Evolutionary conservation across 345 rosid genomes (phyloP).

Genomic region (Euphorbia lathyris): DNA sequence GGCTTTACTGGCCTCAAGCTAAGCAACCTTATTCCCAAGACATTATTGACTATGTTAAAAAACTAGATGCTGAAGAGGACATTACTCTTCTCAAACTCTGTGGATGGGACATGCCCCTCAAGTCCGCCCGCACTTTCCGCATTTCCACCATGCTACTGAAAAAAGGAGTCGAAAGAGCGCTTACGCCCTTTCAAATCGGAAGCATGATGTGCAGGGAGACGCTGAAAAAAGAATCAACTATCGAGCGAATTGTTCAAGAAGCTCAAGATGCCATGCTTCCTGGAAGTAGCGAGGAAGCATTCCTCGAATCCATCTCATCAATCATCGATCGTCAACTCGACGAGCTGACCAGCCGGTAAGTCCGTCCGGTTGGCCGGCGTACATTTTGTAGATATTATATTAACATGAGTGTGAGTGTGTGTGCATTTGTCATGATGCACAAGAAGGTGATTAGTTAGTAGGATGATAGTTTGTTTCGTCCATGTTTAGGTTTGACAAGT

Average conservation of each 20-base stretch:
- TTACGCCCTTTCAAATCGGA: conserved; percentile 67
- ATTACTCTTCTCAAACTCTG: conserved; percentile 56
- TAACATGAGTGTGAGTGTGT: neutral
- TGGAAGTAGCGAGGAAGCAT: conserved; percentile 51
- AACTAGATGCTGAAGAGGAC: conserved; percentile 62
- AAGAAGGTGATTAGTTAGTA: neutral
- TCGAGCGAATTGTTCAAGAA: conserved; percentile 60
- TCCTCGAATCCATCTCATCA: conserved; percentile 43
- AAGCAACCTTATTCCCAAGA: conserved; percentile 54
- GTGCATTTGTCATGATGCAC: conserved; percentile 3
- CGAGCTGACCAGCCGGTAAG: conserved; percentile 21
- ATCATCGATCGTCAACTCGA: conserved; percentile 58
- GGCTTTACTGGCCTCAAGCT: conserved; percentile 97
- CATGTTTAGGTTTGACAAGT: conserved; percentile 9
- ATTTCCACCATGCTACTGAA: conserved; percentile 83
- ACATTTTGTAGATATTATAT: conserved; percentile 8
- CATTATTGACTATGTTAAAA: conserved; percentile 53
- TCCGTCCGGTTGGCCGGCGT: neutral
- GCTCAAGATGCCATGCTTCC: conserved; percentile 53
- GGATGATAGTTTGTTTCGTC: conserved; percentile 9
- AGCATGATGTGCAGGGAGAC: conserved; percentile 77
- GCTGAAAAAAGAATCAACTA: conserved; percentile 48
- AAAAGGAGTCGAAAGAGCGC: conserved; percentile 69
- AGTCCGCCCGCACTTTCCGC: conserved; percentile 46
- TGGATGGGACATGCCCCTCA: conserved; percentile 67